Base-by-base conservation (phyloP, 805 yeast genomes). In the Starmerella apicola region DNA sequence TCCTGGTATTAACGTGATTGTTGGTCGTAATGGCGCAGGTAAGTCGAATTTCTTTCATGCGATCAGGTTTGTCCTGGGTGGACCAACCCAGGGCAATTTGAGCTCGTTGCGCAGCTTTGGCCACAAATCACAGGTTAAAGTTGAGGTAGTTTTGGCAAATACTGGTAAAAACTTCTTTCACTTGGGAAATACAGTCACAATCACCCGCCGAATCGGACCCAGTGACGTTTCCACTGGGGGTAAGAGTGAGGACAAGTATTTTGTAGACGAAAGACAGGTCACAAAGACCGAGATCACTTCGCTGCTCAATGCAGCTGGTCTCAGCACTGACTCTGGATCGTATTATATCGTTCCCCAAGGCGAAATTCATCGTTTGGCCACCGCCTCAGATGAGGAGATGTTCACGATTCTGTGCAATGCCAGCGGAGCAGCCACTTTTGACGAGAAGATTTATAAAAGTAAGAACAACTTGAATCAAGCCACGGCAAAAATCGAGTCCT, bases 281-380 rank as follows among this genome's bases (percentile, higher is more conserved):
- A 78, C 88, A 1, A 72, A 85, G 51, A 67, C 80, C 2, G 96
- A 85, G 55, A 70, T 86, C 13, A 76, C 77, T 74, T 80, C 81
- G 47, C 62, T 83, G 46, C 65, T 52, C 5, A 96, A 88, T 57
- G 78, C 82, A 53, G 94, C 95, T 0, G 98, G 98, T 0, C 84
- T 91, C 54, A 81, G 94, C 0, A 70, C 81, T 45, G 75, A 84
- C 5, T 76, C 85, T 5, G 86, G 85, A 48, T 95, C 96, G 1
- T 88, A 86, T 59, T 88, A 88, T 57, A 88, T 91, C 50, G 97
- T 91, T 4, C 97, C 98, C 0, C 98, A 91, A 60, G 98, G 98
- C 17, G 70, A 82, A 51, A 83, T 91, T 51, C 80, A 95, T 1
- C 70, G 81, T 0, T 66, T 91, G 43, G 88, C 97, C 0, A 84